Base-by-base conservation (phyloP, 192 early-diverging fungal species). In the Powellomyces hirtus region DNA sequence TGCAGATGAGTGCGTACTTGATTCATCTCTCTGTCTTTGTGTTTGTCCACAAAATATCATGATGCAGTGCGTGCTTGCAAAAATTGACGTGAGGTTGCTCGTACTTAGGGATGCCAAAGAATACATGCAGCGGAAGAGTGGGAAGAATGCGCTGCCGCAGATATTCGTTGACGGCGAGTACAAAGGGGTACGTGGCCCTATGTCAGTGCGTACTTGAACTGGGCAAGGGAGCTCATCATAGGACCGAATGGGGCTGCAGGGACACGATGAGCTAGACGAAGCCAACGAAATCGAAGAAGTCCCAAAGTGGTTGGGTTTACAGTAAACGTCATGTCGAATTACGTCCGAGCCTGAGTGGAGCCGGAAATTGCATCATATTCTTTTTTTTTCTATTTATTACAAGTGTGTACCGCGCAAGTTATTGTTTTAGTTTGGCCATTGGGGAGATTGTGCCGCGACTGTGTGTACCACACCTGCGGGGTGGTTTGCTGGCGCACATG, bases 111-210 rank as follows among this genome's bases (percentile, higher is more conserved):
- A 81, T 7, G 73, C 64, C 7, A 81, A 78, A 59, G 67, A 74
- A 4, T 77, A 53, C 64, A 81, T 81, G 79, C 60, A 73, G 31
- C 34, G 40, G 16, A 73, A 72, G 57, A 73, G 70, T 34, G 79
- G 74, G 4, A 81, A 81, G 69, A 78, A 62, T 44, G 42, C 62
- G 2, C 38, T 81, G 24, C 79, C 79, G 22, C 79, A 81, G 45
- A 81, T 81, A 18, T 77, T 81, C 66, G 75, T 77, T 14, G 70
- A 81, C 51, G 79, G 79, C 55, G 73, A 78, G 30, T 81, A 69
- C 66, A 78, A 73, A 70, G 79, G 79, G 64, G 70, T 72, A 58
- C 13, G 37, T 59, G 7, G 35, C 27, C 52, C 50, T 14, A 14
- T 64, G 56, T 29, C 6, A 42, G 11, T 5, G 14, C 1, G 29